Evolutionary conservation across 139 green algal genomes (phyloP), one percentile per base, ranked within the genome.

Genomic region (Ettlia oleoabundans): DNA sequence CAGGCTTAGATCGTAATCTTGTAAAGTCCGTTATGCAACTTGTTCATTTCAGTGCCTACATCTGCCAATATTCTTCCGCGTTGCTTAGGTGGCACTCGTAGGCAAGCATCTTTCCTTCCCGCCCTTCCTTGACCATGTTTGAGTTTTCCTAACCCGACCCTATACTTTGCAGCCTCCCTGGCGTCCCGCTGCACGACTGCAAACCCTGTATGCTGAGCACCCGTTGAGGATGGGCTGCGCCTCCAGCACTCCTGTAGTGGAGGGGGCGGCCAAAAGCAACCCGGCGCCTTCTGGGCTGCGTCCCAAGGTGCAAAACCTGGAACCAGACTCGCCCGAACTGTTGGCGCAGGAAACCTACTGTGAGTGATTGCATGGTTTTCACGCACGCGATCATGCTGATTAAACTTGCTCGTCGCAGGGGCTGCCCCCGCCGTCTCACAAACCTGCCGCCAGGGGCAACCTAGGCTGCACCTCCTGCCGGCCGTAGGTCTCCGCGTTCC

Each of bases 271-370:
- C 33, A 33, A 42, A 28, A 69, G 41, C 47, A 37, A 24, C 68
- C 68, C 7, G 26, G 33, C n/a, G n/a, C 13, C 33, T 38, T 35
- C 33, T 22, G 43, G 26, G 43, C 15, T 65, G 30, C 38, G 47
- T 10, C 71, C 47, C 73, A 68, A 68, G 28, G 52, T 68, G 24
- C 62, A 80, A 0, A n/a, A n/a, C n/a, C 38, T 42, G 21, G 77
- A 82, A 63, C 62, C 77, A 8, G 77, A 82, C 77, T 75, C 61
- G 9, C 15, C 37, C 3, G 77, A 76, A 47, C 21, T 13, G 8
- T 33, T 87, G 26, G 82, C 76, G 6, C 38, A 61, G 22, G 73
- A 87, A 30, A 87, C 83, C 26, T 78, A 82, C 65, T 87, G 78
- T 84, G 78, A 80, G 73, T 35, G 24, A 28, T 18, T 71, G 64